These are phyloP conservation scores for Stramenopiles sp. DNA, from an alignment of 352 stramenopile species.

Conservation along the genomic window DNA sequence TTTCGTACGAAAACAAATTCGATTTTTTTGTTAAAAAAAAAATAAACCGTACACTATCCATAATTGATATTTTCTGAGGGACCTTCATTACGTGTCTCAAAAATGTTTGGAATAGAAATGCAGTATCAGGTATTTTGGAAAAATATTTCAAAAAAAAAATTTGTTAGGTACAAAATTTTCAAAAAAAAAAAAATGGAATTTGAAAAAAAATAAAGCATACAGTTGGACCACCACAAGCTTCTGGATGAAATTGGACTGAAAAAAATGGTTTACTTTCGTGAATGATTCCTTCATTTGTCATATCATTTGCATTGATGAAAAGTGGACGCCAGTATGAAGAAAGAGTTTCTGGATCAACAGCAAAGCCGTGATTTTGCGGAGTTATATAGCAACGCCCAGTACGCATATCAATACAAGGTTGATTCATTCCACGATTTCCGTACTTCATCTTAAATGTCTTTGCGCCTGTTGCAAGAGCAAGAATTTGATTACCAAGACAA, in stretches of 20 bases:
- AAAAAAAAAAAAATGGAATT: too few species aligned
- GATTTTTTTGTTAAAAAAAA: too few species aligned
- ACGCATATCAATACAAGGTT: slow-evolving; percentile 74
- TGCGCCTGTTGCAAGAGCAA: slow-evolving; percentile 61
- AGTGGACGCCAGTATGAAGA: slow-evolving; percentile 67
- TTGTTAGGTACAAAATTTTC: too few species aligned
- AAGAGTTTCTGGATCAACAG: slow-evolving; percentile 54
- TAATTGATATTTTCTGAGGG: too few species aligned
- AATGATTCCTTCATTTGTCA: slow-evolving; percentile 92
- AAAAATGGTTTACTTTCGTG: slow-evolving; percentile 86
- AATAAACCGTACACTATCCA: too few species aligned
- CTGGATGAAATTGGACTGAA: slow-evolving; percentile 91
- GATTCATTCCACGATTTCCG: slow-evolving; percentile 90
- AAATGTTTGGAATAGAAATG: too few species aligned
- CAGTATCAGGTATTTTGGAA: too few species aligned
- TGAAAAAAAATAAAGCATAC: slow-evolving; percentile 86
- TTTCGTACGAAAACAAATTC: too few species aligned
- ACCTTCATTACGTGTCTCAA: too few species aligned
- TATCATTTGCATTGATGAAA: slow-evolving; percentile 92
- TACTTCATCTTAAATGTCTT: slow-evolving; percentile 88
- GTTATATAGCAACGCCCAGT: slow-evolving; percentile 91
- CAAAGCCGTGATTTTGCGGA: slow-evolving; percentile 90
- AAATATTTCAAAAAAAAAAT: too few species aligned
- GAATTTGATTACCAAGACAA: slow-evolving; percentile 89
- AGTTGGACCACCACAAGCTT: slow-evolving; percentile 63